These are phyloP conservation scores for Chytriomyces sp. DNA, from an alignment of 192 early-diverging fungal genomes.

Conservation along the genomic window DNA sequence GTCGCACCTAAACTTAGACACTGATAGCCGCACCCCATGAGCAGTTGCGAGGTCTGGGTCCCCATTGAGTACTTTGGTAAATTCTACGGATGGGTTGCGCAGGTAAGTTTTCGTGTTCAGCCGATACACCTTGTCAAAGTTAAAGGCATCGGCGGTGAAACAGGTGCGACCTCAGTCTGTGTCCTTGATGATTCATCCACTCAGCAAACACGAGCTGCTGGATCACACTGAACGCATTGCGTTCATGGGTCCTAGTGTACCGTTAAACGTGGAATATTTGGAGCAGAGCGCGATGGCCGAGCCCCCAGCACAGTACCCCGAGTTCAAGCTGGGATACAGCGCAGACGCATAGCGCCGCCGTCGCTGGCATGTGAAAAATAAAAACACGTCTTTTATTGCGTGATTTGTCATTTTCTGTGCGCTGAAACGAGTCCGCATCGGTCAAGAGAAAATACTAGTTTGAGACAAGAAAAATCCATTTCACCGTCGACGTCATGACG, in stretches of 20 bases:
- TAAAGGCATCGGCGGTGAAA: no score
- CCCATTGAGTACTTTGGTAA: slow-evolving; percentile 62
- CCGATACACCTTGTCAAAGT: no score
- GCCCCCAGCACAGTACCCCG: slow-evolving; percentile 63
- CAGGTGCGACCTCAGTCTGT: slow-evolving; percentile 49
- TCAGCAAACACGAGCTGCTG: slow-evolving; percentile 50
- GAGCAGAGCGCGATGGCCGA: slow-evolving; percentile 29
- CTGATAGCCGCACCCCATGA: slow-evolving; percentile 66
- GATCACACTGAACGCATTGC: slow-evolving; percentile 63
- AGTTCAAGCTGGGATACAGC: slow-evolving; percentile 64
- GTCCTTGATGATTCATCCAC: slow-evolving; percentile 64
- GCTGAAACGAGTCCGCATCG: no score
- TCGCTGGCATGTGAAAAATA: no score
- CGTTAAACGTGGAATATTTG: slow-evolving; percentile 49
- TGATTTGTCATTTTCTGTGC: no score
- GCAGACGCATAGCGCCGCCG: no score
- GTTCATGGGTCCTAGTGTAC: slow-evolving; percentile 60
- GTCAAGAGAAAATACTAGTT: no score
- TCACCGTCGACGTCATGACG: no score
- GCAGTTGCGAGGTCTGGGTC: slow-evolving; percentile 65
- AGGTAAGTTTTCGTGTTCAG: no score
- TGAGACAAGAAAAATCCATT: no score
- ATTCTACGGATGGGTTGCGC: slow-evolving; percentile 55
- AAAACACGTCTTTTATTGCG: no score
- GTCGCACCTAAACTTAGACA: neutral